Percentiles rank a stretch among this genome's conserved stretches.
Conservation (phyloP, 176 grass and related monocot species). For the Coix lacrymajobi region DNA sequence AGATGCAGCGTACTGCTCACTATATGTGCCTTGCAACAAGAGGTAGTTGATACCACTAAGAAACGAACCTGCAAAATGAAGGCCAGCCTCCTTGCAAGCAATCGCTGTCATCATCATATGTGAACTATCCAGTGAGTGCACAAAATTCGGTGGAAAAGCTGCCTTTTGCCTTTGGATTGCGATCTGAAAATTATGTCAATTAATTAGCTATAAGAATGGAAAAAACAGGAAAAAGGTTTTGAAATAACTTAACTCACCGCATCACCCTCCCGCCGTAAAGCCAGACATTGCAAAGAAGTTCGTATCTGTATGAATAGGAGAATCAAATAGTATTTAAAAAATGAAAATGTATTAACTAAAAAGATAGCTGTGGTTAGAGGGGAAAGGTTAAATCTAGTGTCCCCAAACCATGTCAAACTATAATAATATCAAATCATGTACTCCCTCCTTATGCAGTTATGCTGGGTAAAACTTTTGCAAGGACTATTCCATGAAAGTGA, state of each 20-base stretch:
- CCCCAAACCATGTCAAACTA: background rate
- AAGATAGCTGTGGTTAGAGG: background rate
- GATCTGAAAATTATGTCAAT: conserved; percentile 47
- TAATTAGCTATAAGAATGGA: conserved; percentile 16
- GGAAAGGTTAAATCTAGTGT: background rate
- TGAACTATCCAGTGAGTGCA: conserved; percentile 96
- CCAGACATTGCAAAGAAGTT: conserved; percentile 70
- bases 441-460: background rate
- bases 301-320: conserved; percentile 47
- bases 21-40: background rate
- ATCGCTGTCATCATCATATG: conserved; percentile 99
- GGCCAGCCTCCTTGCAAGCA: conserved; percentile 71
- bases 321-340: conserved; percentile 15
- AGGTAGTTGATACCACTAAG: background rate
- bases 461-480: background rate
- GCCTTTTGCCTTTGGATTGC: conserved; percentile 64
- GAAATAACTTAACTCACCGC: conserved; percentile 40
- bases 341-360: background rate
- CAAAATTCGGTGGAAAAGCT: conserved; percentile 95
- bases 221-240: background rate
- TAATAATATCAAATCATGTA: background rate
- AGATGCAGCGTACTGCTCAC: background rate
- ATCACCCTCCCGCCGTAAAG: conserved; percentile 61
- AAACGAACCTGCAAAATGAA: conserved; percentile 83
- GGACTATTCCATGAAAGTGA: background rate